Conservation (phyloP, 2,329 filamentous ascomycete genomes). For the Aspergillus niger region DNA sequence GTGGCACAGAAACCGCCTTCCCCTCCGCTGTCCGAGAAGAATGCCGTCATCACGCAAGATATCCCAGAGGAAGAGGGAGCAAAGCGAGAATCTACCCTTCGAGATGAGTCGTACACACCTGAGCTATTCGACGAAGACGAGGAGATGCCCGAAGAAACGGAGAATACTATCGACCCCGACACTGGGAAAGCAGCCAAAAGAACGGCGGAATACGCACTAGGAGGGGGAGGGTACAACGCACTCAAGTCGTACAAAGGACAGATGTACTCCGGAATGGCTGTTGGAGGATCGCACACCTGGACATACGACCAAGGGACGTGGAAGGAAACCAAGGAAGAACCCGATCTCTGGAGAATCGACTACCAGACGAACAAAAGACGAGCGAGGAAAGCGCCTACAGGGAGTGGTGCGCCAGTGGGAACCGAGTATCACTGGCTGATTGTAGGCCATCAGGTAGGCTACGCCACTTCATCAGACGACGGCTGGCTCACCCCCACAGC, state of each 20-base stretch:
- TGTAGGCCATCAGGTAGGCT: slow-evolving; percentile 37
- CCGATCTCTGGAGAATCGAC: slow-evolving; percentile 39
- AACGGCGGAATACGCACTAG: slow-evolving; percentile 4
- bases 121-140: slow-evolving; percentile 25
- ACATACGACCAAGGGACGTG: slow-evolving; percentile 39
- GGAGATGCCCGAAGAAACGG: slow-evolving; percentile 20
- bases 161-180: slow-evolving; percentile 8
- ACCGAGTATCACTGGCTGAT: slow-evolving; percentile 41
- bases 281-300: slow-evolving; percentile 42
- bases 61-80: not conserved
- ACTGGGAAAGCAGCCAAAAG: not conserved
- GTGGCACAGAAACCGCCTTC: slow-evolving; percentile 10
- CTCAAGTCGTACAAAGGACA: slow-evolving; percentile 38
- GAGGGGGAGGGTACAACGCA: slow-evolving; percentile 32
- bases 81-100: not conserved
- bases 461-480: not conserved
- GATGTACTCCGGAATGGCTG: slow-evolving; percentile 40
- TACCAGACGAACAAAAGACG: slow-evolving; percentile 36
- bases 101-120: not conserved
- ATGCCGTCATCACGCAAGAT: slow-evolving; percentile 6
- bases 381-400: slow-evolving; percentile 33
- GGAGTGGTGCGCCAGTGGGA: slow-evolving; percentile 38
- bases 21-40: slow-evolving; percentile 15
- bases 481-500: slow-evolving; percentile 19
- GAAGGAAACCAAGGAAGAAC: slow-evolving; percentile 41